Conservation (phyloP, 2,329 filamentous ascomycete species). For the Epichloe glyceriae region DNA sequence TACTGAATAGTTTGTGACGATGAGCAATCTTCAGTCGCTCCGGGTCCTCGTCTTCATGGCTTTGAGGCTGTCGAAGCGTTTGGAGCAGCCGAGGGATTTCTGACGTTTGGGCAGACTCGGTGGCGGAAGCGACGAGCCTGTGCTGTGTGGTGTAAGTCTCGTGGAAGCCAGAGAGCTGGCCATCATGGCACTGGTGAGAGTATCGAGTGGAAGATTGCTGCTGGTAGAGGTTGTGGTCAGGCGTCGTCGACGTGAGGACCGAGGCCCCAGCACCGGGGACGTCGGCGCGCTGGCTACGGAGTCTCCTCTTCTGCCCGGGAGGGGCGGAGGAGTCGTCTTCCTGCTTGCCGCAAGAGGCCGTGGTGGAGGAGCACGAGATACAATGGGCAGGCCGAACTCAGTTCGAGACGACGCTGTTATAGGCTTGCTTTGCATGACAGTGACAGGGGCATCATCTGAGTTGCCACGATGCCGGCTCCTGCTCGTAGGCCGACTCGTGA, state of each 20-base stretch:
- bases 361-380: neutral
- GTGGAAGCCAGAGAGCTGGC: conserved; percentile 60
- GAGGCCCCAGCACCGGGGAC: conserved; percentile 21
- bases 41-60: conserved; percentile 39
- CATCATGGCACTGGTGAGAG: conserved; percentile 61
- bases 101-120: conserved; percentile 28
- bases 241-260: conserved; percentile 16
- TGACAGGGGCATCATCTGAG: neutral
- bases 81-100: conserved; percentile 44
- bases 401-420: conserved; percentile 2
- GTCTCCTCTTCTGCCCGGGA: conserved; percentile 6
- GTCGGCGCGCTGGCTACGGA: conserved; percentile 18
- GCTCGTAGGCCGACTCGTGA: neutral
- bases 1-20: conserved; percentile 38
- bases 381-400: conserved; percentile 7
- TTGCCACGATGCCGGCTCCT: conserved; percentile 7
- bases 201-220: conserved; percentile 41
- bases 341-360: conserved; percentile 1
- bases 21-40: conserved; percentile 32
- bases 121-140: conserved; percentile 21
- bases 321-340: conserved; percentile 5
- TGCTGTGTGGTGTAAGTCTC: conserved; percentile 31
- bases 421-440: neutral
- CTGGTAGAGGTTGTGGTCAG: conserved; percentile 18
- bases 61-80: conserved; percentile 48